These are phyloP conservation scores for Neurospora sp. DNA, from an alignment of 495 filamentous ascomycete genomes.

Conservation along the genomic window DNA sequence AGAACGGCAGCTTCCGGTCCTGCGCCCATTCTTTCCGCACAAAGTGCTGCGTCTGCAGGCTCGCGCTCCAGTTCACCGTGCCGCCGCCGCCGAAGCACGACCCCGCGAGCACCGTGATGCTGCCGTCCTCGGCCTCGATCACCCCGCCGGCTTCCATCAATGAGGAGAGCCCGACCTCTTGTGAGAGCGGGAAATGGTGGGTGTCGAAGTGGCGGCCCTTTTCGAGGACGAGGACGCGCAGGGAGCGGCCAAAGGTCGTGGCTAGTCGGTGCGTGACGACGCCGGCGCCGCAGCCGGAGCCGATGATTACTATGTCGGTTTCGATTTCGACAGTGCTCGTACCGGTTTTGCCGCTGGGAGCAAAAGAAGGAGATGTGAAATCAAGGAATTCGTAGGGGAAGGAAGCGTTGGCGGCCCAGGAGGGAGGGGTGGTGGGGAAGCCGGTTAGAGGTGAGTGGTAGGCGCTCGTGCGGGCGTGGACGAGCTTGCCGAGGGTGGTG, in stretches of 20 bases:
- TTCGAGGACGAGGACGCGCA: slow-evolving; percentile 71
- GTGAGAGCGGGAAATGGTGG: slow-evolving; percentile 53
- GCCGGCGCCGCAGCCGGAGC: slow-evolving; percentile 79
- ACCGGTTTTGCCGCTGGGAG: slow-evolving; percentile 1
- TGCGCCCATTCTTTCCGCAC: slow-evolving; percentile 77
- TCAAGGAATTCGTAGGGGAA: slow-evolving; percentile 41
- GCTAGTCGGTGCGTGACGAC: slow-evolving; percentile 75
- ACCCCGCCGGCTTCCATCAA: slow-evolving; percentile 54
- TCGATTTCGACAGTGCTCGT: slow-evolving; percentile 42
- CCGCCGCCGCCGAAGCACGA: slow-evolving; percentile 79
- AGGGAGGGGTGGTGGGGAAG: slow-evolving; percentile 50
- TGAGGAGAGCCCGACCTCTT: too few relatives aligned
- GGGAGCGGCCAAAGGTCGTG: slow-evolving; percentile 42
- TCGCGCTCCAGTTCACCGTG: slow-evolving; percentile 79
- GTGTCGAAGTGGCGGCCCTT: slow-evolving; percentile 39
- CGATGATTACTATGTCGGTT: slow-evolving; percentile 75
- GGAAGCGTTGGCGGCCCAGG: slow-evolving; percentile 46
- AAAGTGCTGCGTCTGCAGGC: slow-evolving; percentile 70
- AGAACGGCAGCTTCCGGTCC: slow-evolving; percentile 57
- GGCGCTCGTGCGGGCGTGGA: slow-evolving; percentile 51
- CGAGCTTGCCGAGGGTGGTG: slow-evolving; percentile 40
- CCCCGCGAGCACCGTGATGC: slow-evolving; percentile 48
- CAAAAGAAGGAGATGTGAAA: slow-evolving; percentile 14
- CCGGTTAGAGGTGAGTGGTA: slow-evolving; percentile 47
- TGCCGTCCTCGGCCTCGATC: slow-evolving; percentile 50